These are phyloP conservation scores for Neurospora crassa DNA, from an alignment of 2,329 filamentous ascomycete species.

Conservation along the genomic window DNA sequence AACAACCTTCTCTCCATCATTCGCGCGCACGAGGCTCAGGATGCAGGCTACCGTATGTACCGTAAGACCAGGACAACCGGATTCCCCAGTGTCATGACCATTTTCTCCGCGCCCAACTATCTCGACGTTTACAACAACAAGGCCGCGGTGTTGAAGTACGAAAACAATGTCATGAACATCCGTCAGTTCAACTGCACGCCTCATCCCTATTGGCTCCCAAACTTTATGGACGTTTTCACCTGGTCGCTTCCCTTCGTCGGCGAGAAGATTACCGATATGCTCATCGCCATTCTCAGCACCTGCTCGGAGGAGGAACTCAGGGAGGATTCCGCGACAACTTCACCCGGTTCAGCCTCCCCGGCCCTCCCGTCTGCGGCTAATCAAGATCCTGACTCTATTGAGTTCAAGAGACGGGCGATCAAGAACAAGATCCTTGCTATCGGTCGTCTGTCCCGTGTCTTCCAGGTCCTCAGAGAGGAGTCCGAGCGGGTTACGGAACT, in stretches of 20 bases:
- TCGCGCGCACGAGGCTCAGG: constrained; percentile 94
- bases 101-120: constrained; percentile 98
- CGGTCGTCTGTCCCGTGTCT: constrained; percentile 89
- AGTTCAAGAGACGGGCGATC: constrained; percentile 92
- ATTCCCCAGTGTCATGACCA: constrained; percentile 99
- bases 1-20: constrained; percentile 97
- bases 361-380: constrained; percentile 31
- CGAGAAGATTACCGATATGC: constrained; percentile 99
- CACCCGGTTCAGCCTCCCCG: constrained; percentile 64
- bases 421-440: constrained; percentile 99
- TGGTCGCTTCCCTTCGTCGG: constrained; percentile 98
- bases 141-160: constrained; percentile 95
- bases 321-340: constrained; percentile 66
- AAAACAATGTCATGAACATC: constrained; percentile 99
- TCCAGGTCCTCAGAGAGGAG: constrained; percentile 96
- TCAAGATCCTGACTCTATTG: constrained; percentile 73
- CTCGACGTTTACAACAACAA: constrained; percentile 99
- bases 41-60: constrained; percentile 98
- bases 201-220: constrained; percentile 97
- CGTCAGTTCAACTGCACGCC: constrained; percentile 99
- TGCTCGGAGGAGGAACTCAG: constrained; percentile 98
- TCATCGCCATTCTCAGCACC: constrained; percentile 95
- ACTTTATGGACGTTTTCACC: constrained; percentile 99
- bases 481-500: constrained; percentile 94
- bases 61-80: constrained; percentile 95